phyloP scores from a whole-genome alignment of 768 basidiomycete genomes.

The Boletellus ananiceps region DNA sequence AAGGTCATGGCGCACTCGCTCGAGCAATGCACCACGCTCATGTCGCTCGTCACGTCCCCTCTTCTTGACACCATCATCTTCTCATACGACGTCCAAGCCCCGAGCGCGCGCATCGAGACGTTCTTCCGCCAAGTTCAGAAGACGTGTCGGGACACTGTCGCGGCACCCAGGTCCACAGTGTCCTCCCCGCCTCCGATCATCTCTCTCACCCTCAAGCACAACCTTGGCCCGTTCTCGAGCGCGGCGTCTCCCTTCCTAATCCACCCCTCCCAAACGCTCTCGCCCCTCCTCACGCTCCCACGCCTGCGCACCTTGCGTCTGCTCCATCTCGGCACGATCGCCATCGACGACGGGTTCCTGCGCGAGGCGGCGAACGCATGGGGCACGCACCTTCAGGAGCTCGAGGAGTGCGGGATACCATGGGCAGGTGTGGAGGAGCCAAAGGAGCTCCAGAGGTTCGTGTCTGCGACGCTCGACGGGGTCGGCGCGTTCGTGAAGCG shows the following conservation, averaged over 20 bases:
- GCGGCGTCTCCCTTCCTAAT: slow-evolving; percentile 21
- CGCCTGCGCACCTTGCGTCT: slow-evolving; percentile 20
- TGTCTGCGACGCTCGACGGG: slow-evolving; percentile 20
- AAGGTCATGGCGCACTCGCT: slow-evolving; percentile 24
- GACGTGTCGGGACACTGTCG: slow-evolving; percentile 9
- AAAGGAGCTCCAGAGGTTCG: slow-evolving; percentile 4
- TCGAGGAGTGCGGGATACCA: slow-evolving; percentile 26
- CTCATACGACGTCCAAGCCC: slow-evolving; percentile 27
- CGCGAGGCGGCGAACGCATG: slow-evolving; percentile 25
- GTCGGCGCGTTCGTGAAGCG: slow-evolving; percentile 17
- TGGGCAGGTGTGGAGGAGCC: slow-evolving; percentile 21
- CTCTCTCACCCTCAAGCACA: slow-evolving; percentile 29
- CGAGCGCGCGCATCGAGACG: slow-evolving; percentile 13
- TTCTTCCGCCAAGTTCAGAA: slow-evolving; percentile 23
- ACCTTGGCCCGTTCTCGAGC: slow-evolving; percentile 19
- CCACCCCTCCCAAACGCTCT: slow-evolving; percentile 20
- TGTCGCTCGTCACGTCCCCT: slow-evolving; percentile 23
- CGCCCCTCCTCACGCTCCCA: slow-evolving; percentile 21
- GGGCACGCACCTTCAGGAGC: slow-evolving; percentile 22
- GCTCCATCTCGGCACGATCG: slow-evolving; percentile 24
- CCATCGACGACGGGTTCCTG: slow-evolving; percentile 26
- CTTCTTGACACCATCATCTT: slow-evolving; percentile 21
- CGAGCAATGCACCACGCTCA: slow-evolving; percentile 25
- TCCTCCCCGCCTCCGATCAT: not conserved
- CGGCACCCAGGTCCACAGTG: not conserved